Evolutionary conservation across 1,139 yeast genomes (phyloP).

Genomic region (Protomyces inundatus): DNA sequence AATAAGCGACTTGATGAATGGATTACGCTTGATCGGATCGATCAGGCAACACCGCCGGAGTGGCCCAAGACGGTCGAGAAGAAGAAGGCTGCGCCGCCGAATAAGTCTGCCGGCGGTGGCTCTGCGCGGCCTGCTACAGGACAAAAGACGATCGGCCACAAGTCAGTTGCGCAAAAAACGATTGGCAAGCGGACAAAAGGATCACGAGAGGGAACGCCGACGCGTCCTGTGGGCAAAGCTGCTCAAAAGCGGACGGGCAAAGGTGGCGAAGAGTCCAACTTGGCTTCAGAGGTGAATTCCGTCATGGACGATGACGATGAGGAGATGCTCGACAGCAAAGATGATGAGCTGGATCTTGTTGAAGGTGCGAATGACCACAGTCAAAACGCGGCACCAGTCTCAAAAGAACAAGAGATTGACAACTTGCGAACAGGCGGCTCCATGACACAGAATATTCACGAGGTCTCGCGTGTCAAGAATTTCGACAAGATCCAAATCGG

Average conservation of each 20-base stretch:
- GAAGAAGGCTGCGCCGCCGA: slow-evolving; percentile 36
- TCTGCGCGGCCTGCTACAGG: slow-evolving; percentile 27
- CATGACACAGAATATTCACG: slow-evolving; percentile 84
- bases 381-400: slow-evolving; percentile 56
- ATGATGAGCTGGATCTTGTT: slow-evolving; percentile 78
- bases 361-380: slow-evolving; percentile 39
- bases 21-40: slow-evolving; percentile 69
- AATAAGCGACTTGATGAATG: slow-evolving; percentile 94
- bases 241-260: slow-evolving; percentile 35
- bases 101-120: slow-evolving; percentile 32
- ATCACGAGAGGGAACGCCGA: slow-evolving; percentile 35
- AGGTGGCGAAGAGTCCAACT: slow-evolving; percentile 26
- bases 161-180: not conserved
- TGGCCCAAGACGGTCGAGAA: slow-evolving; percentile 55
- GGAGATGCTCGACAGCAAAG: slow-evolving; percentile 44
- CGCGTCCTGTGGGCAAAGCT: slow-evolving; percentile 48
- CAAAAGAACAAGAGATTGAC: slow-evolving; percentile 83
- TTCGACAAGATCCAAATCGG: slow-evolving; percentile 75
- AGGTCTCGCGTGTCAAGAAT: slow-evolving; percentile 86
- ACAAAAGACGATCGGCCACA: slow-evolving; percentile 34
- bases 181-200: slow-evolving; percentile 20
- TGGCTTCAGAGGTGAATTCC: slow-evolving; percentile 30
- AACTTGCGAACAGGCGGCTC: slow-evolving; percentile 90
- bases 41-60: slow-evolving; percentile 59
- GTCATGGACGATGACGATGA: slow-evolving; percentile 32